Conservation (phyloP, 257 asterid species). For the Orobanche coerulescens region DNA sequence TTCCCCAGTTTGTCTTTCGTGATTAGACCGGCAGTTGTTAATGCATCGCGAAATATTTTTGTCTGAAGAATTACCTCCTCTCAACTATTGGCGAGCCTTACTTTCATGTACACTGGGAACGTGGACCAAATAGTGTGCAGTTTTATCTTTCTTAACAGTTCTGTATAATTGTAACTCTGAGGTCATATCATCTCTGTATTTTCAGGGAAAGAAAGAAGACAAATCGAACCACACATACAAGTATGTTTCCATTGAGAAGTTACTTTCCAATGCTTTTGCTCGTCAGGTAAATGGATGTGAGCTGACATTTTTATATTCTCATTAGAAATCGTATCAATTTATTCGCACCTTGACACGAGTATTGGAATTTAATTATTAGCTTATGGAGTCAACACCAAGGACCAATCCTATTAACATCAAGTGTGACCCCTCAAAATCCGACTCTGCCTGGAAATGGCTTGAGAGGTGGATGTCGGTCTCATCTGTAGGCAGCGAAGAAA, state of each 20-base stretch:
- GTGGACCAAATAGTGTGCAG: not conserved
- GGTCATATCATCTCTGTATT: constrained; percentile 17
- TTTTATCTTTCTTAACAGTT: constrained; percentile 1
- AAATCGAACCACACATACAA: constrained; percentile 31
- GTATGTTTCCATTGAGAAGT: constrained; percentile 64
- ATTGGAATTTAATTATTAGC: constrained; percentile 37
- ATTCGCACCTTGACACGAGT: constrained; percentile 20
- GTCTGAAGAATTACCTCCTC: no score
- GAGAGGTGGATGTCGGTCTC: constrained; percentile 91
- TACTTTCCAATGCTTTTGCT: constrained; percentile 80
- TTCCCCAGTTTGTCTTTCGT: no score
- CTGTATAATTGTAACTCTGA: constrained; percentile 8
- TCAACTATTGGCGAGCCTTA: not conserved
- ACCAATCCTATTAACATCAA: constrained; percentile 55
- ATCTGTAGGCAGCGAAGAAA: constrained; percentile 36
- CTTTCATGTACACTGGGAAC: constrained; percentile 3
- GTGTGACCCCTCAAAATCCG: constrained; percentile 81
- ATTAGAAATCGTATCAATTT: not conserved
- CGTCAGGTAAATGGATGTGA: constrained; percentile 53
- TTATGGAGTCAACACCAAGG: constrained; percentile 68
- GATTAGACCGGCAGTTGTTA: no score
- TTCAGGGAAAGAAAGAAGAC: constrained; percentile 45
- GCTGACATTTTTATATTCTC: constrained; percentile 6
- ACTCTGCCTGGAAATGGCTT: constrained; percentile 92
- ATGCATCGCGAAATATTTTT: no score